Base-by-base conservation (phyloP, 352 stramenopile species). In the Phytophthora sp. region DNA sequence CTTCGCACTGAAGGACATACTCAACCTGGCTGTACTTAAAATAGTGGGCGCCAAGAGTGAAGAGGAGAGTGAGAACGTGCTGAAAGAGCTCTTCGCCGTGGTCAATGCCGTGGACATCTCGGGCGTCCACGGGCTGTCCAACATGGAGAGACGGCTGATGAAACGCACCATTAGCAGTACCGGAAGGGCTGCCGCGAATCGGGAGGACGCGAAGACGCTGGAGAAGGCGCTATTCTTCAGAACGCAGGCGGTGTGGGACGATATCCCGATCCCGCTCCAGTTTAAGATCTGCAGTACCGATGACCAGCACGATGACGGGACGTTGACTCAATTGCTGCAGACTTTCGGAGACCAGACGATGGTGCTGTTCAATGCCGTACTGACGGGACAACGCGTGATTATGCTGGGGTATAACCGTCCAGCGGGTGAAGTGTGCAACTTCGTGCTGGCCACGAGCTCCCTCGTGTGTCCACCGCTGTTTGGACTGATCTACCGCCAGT, bases 281-380 rank as follows among this genome's bases (percentile, higher is more conserved):
- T 85, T 95, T 58, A 93, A 93, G 59, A 54, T 93, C 13, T 93
- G 88, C 61, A 94, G 85, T 58, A 93, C 86, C 4, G 73, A 91
- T 21, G 88, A 96, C 50, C 88, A 96, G 54, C 87, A 94, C 61
- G 86, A 94, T 57, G 74, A 94, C 41, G 88, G 85, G 2, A 79
- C 87, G 7, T 56, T 96, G 57, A 77, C 71, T 3, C 76, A 88
- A 26, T 69, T 96, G 16, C 35, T 96, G 51, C 68, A 82, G 26
- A 92, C 80, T 35, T 96, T 96, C 71, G 86, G 86, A 31, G 88
- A 95, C 33, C 80, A 96, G 56, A 88, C 71, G 0, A 96, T 95
- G 86, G 38, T 81, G n/a, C 52, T 96, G 42, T 96, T 91, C 60
- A 96, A 96, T 50, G 87, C 88, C 0, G 80, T 96, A n/a, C 71